A percentile compares a stretch with the other conserved stretches of the same genome.
Conservation (phyloP, 1,284 basidiomycete genomes). For the Ganoderma leucocontextum region DNA sequence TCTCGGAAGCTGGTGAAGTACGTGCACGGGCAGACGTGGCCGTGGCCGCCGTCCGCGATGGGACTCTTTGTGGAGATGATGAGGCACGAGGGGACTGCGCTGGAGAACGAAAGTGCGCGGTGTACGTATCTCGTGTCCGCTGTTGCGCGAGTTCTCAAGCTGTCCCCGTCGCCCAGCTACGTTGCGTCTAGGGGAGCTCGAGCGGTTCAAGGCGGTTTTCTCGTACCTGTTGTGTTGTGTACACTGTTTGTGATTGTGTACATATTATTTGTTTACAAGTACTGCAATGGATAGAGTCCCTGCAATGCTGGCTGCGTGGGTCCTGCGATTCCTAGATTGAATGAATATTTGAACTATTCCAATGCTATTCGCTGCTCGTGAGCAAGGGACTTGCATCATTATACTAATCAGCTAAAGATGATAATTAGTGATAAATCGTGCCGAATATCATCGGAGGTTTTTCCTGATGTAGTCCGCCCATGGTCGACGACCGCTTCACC, state of each 20-base stretch:
- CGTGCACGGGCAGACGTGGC: constrained; percentile 69
- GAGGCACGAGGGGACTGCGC: constrained; percentile 41
- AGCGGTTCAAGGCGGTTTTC: constrained; percentile 52
- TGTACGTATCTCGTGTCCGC: background rate
- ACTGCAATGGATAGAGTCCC: too few species aligned
- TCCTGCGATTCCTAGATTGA: too few species aligned
- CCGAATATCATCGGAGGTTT: too few species aligned
- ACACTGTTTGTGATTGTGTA: too few species aligned
- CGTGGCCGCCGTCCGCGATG: constrained; percentile 57
- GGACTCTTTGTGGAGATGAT: constrained; percentile 50
- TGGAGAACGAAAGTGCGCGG: constrained; percentile 51
- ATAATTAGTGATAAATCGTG: too few species aligned
- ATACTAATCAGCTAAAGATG: too few species aligned
- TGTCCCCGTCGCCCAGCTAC: background rate
- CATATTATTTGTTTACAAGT: too few species aligned
- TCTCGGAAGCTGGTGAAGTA: constrained; percentile 61
- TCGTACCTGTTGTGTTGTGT: too few species aligned
- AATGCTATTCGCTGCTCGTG: too few species aligned
- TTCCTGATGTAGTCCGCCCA: background rate
- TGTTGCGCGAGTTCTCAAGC: background rate
- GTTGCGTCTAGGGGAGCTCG: constrained; percentile 49
- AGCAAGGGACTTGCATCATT: too few species aligned
- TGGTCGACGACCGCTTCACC: constrained; percentile 3
- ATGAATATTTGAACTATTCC: too few species aligned
- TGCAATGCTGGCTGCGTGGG: too few species aligned